Percentiles rank a stretch among this genome's conserved stretches.
These are phyloP conservation scores for Cetraspora pellucida DNA, from an alignment of 192 early-diverging fungal genomes.

Conservation along the genomic window DNA sequence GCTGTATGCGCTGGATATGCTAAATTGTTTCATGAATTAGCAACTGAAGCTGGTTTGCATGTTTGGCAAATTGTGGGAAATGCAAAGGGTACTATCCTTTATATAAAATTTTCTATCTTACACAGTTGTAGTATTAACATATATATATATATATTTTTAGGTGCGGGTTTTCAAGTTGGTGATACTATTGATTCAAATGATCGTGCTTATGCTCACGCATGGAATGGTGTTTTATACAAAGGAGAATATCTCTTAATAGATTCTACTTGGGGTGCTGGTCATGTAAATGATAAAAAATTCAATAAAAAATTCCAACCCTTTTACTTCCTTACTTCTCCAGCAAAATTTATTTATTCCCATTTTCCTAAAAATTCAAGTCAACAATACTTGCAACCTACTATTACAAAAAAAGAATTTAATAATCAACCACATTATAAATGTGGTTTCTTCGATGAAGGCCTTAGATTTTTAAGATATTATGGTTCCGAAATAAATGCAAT, in stretches of 20 bases:
- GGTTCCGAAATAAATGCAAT: background rate
- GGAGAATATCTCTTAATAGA: constrained; percentile 61
- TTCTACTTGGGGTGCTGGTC: constrained; percentile 63
- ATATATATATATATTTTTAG: constrained; percentile 6
- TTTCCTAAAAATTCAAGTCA: constrained; percentile 53
- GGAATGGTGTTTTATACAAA: constrained; percentile 56
- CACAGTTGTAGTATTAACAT: background rate
- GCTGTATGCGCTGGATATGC: constrained; percentile 63
- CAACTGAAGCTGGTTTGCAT: constrained; percentile 46
- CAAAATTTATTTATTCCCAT: constrained; percentile 59
- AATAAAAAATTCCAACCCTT: constrained; percentile 52
- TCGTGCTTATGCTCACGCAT: constrained; percentile 46
- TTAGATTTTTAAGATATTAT: constrained; percentile 1
- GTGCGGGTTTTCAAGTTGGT: constrained; percentile 24
- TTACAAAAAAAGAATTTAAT: constrained; percentile 22
- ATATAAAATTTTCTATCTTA: background rate
- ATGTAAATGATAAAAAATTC: constrained; percentile 40
- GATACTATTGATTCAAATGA: background rate
- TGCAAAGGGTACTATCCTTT: constrained; percentile 48
- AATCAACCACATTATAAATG: constrained; percentile 2
- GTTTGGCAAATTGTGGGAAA: constrained; percentile 51
- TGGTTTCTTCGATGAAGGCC: background rate
- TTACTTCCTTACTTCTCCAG: constrained; percentile 58
- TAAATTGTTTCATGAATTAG: constrained; percentile 56
- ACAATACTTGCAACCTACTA: constrained; percentile 54